Evolutionary conservation across 768 basidiomycete genomes (phyloP).

Genomic region (Naematelia aurantialba): DNA sequence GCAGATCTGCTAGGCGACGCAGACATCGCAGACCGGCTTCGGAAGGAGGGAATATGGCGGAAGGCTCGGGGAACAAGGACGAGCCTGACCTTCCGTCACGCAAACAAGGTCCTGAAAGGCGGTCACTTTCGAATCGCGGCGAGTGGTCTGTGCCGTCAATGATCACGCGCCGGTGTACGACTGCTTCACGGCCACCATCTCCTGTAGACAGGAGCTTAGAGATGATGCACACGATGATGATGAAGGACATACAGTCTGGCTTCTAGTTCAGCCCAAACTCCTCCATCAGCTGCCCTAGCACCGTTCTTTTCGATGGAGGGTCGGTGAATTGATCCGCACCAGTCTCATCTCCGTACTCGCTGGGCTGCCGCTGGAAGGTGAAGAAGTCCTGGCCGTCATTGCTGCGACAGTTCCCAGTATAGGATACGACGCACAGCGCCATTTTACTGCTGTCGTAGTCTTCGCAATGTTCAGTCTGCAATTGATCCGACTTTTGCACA

Average conservation of each 20-base stretch:
- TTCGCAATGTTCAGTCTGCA: too few species aligned
- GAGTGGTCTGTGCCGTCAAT: slow-evolving; percentile 1
- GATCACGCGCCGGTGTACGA: not conserved
- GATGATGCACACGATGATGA: too few species aligned
- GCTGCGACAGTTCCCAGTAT: too few species aligned
- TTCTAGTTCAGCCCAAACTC: slow-evolving; percentile 24
- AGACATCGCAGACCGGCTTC: slow-evolving; percentile 52
- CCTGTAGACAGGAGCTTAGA: too few species aligned
- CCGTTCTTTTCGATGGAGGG: slow-evolving; percentile 13
- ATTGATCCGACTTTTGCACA: too few species aligned
- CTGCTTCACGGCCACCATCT: too few species aligned
- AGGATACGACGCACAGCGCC: too few species aligned
- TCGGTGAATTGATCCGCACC: too few species aligned
- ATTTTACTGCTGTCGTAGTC: too few species aligned
- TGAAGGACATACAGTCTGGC: not conserved
- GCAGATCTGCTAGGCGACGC: slow-evolving; percentile 56
- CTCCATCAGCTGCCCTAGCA: slow-evolving; percentile 27
- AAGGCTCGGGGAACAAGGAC: slow-evolving; percentile 60
- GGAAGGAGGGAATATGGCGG: slow-evolving; percentile 54
- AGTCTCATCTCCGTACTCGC: too few species aligned
- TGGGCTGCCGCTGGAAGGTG: too few species aligned
- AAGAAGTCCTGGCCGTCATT: too few species aligned
- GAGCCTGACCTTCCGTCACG: slow-evolving; percentile 82
- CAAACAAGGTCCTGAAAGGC: slow-evolving; percentile 59
- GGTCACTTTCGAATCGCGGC: slow-evolving; percentile 19